Evolutionary conservation across 2,329 filamentous ascomycete genomes (phyloP), one percentile per base, ranked within the genome.

Genomic region (Trichoderma polysporum): DNA sequence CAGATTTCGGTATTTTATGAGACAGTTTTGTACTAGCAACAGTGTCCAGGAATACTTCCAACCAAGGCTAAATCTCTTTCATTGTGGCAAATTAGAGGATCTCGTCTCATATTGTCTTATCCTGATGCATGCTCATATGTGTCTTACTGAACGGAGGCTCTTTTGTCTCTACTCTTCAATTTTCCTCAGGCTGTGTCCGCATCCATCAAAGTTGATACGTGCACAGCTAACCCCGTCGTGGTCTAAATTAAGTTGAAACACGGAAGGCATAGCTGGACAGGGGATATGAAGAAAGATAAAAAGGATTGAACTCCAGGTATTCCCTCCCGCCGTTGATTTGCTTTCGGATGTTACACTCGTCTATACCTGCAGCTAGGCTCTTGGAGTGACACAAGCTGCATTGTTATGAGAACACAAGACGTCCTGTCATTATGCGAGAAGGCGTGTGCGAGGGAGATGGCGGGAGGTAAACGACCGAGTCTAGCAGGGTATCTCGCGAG

Each of bases 301-400:
- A 33, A 31, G 4, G 29, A 22, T 35, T 12, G 19, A 35, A 22
- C 19, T 27, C 39, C 59, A 19, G 27, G 59, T 19, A 27, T n/a
- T 53, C 59, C 35, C 49, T 53, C 25, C 52, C 31, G 29, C 53
- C 41, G 31, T 19, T 15, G 47, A 53, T 29, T 52, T 66, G 64
- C 35, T 66, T 25, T 29, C 56, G 64, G 33, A 53, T 62, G 64
- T 61, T 52, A 62, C 56, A 45, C 54, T 68, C 66, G 66, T 56
- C 37, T 68, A 68, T 47, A 53, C 66, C 66, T 68, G 66, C 66
- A 68, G 66, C 52, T 49, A 68, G 66, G 66, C 66, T 68, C 45
- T 60, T 68, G 27, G 39, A 37, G 61, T 64, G 29, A n/a, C 50
- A 64, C 61, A 41, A n/a, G 7, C 37, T 2, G 54, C 27, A 54